Conservation (phyloP, 139 green algal species). For the Protoeuglena noctilucae region DNA sequence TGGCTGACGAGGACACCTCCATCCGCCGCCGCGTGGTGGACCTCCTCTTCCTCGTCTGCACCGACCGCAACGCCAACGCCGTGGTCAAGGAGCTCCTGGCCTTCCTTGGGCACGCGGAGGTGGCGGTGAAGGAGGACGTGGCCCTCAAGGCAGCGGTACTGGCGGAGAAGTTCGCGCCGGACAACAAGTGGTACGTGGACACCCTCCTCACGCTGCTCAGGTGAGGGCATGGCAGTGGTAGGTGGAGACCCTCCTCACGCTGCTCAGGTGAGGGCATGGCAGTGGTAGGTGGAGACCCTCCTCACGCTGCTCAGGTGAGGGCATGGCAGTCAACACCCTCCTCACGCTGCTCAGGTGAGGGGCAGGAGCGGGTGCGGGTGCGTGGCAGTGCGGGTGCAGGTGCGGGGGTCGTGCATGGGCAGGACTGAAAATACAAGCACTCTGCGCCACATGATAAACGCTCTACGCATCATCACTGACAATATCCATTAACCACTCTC, state of each 20-base stretch:
- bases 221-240: slow-evolving; percentile 93
- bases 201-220: slow-evolving; percentile 77
- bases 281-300: slow-evolving; percentile 83
- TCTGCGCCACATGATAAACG: too few species aligned
- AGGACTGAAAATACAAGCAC: too few species aligned
- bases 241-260: slow-evolving; percentile 64
- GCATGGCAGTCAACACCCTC: slow-evolving; percentile 68
- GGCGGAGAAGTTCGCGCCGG: slow-evolving; percentile 71
- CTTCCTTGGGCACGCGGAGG: slow-evolving; percentile 73
- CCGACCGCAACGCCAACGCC: slow-evolving; percentile 38
- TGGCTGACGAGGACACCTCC: slow-evolving; percentile 77
- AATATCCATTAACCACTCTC: not conserved
- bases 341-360: slow-evolving; percentile 81
- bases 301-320: slow-evolving; percentile 81
- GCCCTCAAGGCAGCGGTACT: slow-evolving; percentile 92
- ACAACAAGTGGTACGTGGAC: slow-evolving; percentile 75
- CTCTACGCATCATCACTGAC: too few species aligned
- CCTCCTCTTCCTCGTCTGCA: slow-evolving; percentile 82
- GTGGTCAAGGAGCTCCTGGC: slow-evolving; percentile 67
- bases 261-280: slow-evolving; percentile 90
- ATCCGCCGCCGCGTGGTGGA: slow-evolving; percentile 77
- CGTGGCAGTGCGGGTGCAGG: too few species aligned
- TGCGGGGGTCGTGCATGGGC: too few species aligned
- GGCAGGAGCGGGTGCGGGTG: too few species aligned
- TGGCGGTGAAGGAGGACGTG: slow-evolving; percentile 85